A percentile compares a stretch with the other conserved stretches of the same genome.
phyloP scores from a whole-genome alignment of 164 flowering plant species.

The Santalum album region DNA sequence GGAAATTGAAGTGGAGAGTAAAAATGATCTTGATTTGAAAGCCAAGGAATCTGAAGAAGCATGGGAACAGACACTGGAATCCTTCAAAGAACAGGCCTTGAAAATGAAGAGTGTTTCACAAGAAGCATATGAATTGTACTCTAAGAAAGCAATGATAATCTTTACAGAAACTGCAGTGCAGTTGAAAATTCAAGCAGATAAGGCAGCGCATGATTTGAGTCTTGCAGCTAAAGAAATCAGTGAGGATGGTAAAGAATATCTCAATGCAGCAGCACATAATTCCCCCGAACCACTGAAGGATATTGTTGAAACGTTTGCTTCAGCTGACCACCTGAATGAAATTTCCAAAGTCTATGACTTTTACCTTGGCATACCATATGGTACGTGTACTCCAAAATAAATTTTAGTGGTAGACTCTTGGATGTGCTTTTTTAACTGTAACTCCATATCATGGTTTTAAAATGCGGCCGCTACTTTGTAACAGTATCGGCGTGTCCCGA shows the following conservation, averaged over 20 bases:
- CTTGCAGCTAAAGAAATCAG: conserved; percentile 47
- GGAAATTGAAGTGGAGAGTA: conserved; percentile 52
- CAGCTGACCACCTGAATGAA: conserved; percentile 44
- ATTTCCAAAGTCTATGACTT: conserved; percentile 60
- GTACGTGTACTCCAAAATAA: conserved; percentile 34
- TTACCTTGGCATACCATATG: conserved; percentile 87
- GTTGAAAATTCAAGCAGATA: conserved; percentile 71
- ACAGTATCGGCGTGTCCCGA: too few relatives aligned
- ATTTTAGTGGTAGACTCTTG: too few relatives aligned
- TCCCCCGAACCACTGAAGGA: conserved; percentile 80
- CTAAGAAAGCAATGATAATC: conserved; percentile 46
- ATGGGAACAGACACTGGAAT: conserved; percentile 54
- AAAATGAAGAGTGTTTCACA: conserved; percentile 71
- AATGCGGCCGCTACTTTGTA: too few relatives aligned
- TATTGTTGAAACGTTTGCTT: conserved; percentile 59
- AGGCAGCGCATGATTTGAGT: conserved; percentile 58
- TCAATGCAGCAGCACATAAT: conserved; percentile 51
- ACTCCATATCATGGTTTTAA: too few relatives aligned
- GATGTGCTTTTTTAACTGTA: too few relatives aligned
- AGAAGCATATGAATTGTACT: conserved; percentile 75
- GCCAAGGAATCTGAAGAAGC: conserved; percentile 57
- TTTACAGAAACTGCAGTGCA: conserved; percentile 59
- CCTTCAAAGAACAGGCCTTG: conserved; percentile 72
- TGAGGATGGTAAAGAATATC: conserved; percentile 56
- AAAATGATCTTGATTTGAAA: conserved; percentile 18